Conservation (phyloP, 805 yeast genomes). For the Metschnikowia koreensis region DNA sequence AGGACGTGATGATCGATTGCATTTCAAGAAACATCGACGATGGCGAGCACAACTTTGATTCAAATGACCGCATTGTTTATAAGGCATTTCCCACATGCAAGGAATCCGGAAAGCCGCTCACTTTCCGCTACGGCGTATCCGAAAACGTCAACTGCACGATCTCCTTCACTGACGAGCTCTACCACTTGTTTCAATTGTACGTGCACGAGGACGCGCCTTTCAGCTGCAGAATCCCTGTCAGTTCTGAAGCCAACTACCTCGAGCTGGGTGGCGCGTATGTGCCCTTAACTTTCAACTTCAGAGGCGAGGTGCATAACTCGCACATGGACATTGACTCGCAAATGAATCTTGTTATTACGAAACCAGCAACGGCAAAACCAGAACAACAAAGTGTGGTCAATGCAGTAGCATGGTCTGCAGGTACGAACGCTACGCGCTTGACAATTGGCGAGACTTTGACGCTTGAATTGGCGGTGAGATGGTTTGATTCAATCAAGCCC, state of each 20-base stretch:
- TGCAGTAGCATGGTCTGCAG: conserved; percentile 58
- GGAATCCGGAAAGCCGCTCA: conserved; percentile 61
- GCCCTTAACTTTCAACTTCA: conserved; percentile 60
- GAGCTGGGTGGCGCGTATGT: conserved; percentile 46
- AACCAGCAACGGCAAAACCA: conserved; percentile 28
- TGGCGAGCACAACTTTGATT: conserved; percentile 74
- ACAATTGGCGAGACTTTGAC: conserved; percentile 66
- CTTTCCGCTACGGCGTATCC: conserved; percentile 51
- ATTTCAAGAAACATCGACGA: conserved; percentile 66
- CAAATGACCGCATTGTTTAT: conserved; percentile 56
- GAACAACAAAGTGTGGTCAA: conserved; percentile 47
- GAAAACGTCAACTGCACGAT: conserved; percentile 61
- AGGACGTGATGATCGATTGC: conserved; percentile 53
- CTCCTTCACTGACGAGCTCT: conserved; percentile 58
- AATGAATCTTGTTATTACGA: conserved; percentile 50
- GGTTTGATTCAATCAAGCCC: conserved; percentile 42
- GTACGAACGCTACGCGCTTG: conserved; percentile 58
- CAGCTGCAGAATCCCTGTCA: conserved; percentile 60
- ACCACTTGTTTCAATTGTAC: conserved; percentile 68
- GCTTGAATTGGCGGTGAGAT: conserved; percentile 54
- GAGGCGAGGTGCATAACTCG: conserved; percentile 65
- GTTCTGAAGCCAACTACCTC: conserved; percentile 41
- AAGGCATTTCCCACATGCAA: conserved; percentile 58
- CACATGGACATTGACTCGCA: conserved; percentile 66
- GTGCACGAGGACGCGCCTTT: conserved; percentile 77